Base-by-base conservation (phyloP, 1,284 basidiomycete species). In the Cystobasidium slooffiae region DNA sequence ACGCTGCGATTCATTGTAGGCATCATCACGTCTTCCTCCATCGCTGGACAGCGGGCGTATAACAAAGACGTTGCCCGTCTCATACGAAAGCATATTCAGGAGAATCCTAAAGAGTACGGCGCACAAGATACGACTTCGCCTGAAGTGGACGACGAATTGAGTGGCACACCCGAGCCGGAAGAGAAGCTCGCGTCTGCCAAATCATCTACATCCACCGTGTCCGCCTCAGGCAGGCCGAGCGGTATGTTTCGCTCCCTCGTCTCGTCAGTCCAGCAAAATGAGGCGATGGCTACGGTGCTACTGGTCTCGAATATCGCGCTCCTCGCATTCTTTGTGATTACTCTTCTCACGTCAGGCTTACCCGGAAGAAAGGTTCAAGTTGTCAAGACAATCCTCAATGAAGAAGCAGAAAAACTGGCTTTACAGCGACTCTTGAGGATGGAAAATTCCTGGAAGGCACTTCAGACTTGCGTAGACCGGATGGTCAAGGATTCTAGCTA, bases 41-140 rank as follows among this genome's bases (percentile, higher is more conserved):
- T 73, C 37, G 70, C 70, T 9, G 75, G 75, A 1, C 75, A 76
- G 49, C 24, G 67, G 16, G 52, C 47, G 31, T 76, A 76, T 22
- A 74, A 76, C 46, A 69, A 69, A 51, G 70, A 74, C 14, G 65
- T 76, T 6, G 75, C 75, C 16, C 62, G 67, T n/a, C 41, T 65
- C 12, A 24, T 76, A 12, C 65, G 75, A 10, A 59, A 59, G 52
- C 46, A 76, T 39, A 76, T 76, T 59, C 61, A 68, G 37, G 44
- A 65, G 6, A 64, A 74, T 37, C 65, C 66, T n/a, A 39, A 16
- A 9, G 65, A 74, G 37, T 76, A 69, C 43, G 74, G 67, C 6
- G 47, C 68, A 10, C 31, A 51, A 31, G 74, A 75, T 20, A 53
- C 52, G 6, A 63, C 31, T 6, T 56, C 65, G n/a, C 56, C 66